These are phyloP conservation scores for Penicillium sclerotiorum DNA, from an alignment of 2,329 filamentous ascomycete genomes.

Conservation along the genomic window DNA sequence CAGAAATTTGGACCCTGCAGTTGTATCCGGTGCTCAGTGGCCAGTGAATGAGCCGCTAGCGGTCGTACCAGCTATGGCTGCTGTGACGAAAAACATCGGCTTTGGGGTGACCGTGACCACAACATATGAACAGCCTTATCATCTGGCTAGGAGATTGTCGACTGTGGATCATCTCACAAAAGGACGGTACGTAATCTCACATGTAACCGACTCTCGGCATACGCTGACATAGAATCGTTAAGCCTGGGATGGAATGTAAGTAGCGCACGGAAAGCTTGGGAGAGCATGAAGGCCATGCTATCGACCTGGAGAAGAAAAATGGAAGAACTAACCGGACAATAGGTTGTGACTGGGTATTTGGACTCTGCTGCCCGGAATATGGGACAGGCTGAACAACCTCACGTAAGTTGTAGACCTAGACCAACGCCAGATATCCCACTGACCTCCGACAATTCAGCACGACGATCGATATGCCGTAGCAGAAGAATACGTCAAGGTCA, in stretches of 20 bases:
- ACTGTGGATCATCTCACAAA: conserved; percentile 69
- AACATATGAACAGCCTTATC: conserved; percentile 70
- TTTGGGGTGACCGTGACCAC: conserved; percentile 70
- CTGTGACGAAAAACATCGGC: conserved; percentile 66
- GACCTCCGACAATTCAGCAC: conserved; percentile 46
- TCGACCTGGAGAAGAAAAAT: neutral
- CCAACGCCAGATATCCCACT: neutral
- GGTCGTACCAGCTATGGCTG: conserved; percentile 68
- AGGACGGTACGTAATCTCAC: conserved; percentile 52
- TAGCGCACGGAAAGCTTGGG: no score
- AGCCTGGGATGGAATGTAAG: conserved; percentile 61
- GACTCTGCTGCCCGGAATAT: conserved; percentile 68
- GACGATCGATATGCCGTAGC: conserved; percentile 67
- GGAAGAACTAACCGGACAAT: neutral
- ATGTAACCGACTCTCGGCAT: neutral
- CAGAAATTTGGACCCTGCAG: conserved; percentile 60
- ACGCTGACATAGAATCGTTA: conserved; percentile 2
- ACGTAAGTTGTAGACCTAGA: conserved; percentile 19
- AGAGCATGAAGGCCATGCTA: no score
- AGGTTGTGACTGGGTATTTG: conserved; percentile 69
- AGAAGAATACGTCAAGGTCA: conserved; percentile 66
- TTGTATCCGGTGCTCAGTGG: conserved; percentile 67
- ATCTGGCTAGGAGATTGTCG: conserved; percentile 65
- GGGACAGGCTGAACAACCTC: conserved; percentile 58
- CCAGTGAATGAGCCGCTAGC: conserved; percentile 70